A percentile compares a stretch with the other conserved stretches of the same genome.
These are phyloP conservation scores for Rhytidhysteron rufulum DNA, from an alignment of 2,329 filamentous ascomycete genomes.

Conservation along the genomic window DNA sequence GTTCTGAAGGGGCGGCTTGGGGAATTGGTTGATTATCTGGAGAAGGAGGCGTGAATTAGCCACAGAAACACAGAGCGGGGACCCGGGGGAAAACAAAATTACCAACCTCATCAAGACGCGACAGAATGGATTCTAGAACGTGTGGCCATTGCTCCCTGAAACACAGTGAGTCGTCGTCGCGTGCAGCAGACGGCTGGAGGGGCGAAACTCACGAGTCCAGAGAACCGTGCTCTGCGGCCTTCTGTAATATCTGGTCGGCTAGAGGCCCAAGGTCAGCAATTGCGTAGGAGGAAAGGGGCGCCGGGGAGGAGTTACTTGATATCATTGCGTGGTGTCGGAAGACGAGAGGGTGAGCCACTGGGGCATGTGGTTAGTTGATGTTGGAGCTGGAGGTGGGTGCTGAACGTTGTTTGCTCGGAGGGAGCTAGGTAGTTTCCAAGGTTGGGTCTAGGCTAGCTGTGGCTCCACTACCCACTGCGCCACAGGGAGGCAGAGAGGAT, in stretches of 20 bases:
- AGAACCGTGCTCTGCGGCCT: constrained; percentile 55
- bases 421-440: no score
- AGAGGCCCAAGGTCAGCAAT: constrained; percentile 15
- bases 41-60: no score
- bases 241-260: constrained; percentile 51
- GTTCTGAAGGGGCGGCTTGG: constrained; percentile 59
- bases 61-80: no score
- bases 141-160: constrained; percentile 65
- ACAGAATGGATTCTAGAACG: constrained; percentile 62
- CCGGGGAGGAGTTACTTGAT: constrained; percentile 2
- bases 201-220: constrained; percentile 53
- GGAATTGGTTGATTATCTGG: constrained; percentile 75
- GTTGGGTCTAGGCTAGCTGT: no score
- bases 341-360: no score
- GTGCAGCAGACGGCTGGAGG: constrained; percentile 1
- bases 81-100: background rate
- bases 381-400: no score
- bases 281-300: background rate
- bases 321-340: constrained; percentile 1
- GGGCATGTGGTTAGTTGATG: no score
- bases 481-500: no score
- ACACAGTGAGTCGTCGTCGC: constrained; percentile 21
- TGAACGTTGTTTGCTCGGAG: no score
- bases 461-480: no score
- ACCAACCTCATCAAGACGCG: constrained; percentile 63